These are phyloP conservation scores for Dothistroma pini DNA, from an alignment of 2,329 filamentous ascomycete genomes.

Conservation along the genomic window DNA sequence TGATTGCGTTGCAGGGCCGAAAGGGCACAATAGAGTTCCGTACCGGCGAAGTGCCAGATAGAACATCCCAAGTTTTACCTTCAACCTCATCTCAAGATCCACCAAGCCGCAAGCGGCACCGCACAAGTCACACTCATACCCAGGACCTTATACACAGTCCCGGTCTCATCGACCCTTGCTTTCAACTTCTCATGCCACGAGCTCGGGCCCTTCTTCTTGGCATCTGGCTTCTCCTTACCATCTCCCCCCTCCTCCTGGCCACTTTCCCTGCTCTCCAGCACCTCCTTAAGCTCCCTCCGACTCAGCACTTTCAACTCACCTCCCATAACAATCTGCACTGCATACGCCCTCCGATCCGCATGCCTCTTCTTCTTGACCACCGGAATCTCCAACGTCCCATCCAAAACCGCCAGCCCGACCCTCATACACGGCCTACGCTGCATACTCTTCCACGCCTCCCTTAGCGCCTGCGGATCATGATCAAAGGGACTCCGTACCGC, in stretches of 20 bases:
- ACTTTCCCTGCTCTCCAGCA: background rate
- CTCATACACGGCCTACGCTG: constrained; percentile 13
- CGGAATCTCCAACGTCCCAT: constrained; percentile 1
- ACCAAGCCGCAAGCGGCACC: constrained; percentile 6
- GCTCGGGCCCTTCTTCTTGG: background rate
- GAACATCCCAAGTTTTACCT: background rate
- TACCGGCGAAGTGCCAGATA: too few relatives aligned
- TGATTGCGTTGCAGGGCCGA: too few relatives aligned
- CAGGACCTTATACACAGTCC: constrained; percentile 4
- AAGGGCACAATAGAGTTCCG: too few relatives aligned
- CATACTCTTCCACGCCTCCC: constrained; percentile 13
- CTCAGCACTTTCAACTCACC: constrained; percentile 1
- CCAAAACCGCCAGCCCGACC: constrained; percentile 7
- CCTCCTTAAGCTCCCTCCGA: background rate
- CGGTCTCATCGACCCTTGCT: background rate
- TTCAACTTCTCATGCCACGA: background rate
- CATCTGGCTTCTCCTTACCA: background rate
- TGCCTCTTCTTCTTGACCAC: background rate
- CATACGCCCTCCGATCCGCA: constrained; percentile 1
- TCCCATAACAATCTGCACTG: constrained; percentile 2
- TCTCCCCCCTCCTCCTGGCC: background rate
- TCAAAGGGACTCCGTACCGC: constrained; percentile 9
- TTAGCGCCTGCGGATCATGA: constrained; percentile 11
- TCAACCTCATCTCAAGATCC: constrained; percentile 3
- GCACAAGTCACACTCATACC: constrained; percentile 4